A percentile compares a stretch with the other conserved stretches of the same genome.
Conservation (phyloP, 306 rosid species). For the Pachyrhizus erosus region DNA sequence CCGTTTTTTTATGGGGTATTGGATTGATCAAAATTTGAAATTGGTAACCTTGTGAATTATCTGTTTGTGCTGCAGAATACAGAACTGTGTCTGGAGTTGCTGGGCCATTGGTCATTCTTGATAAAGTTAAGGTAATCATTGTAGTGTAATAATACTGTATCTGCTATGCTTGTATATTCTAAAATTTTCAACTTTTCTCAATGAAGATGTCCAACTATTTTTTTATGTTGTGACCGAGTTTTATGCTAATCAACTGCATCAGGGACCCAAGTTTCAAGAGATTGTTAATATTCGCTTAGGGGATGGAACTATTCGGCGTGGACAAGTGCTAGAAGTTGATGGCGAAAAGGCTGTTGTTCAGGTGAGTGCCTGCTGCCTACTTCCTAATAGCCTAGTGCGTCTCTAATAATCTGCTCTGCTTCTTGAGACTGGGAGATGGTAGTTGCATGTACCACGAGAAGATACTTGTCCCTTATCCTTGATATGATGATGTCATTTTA, state of each 20-base stretch:
- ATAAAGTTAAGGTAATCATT: constrained; percentile 84
- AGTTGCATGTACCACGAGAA: constrained; percentile 10
- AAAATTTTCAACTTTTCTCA: constrained; percentile 34
- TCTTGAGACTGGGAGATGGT: constrained; percentile 14
- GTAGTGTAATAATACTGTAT: not conserved
- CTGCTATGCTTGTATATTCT: not conserved
- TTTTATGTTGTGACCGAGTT: constrained; percentile 29
- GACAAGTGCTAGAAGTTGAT: constrained; percentile 97
- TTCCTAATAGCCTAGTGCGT: not conserved
- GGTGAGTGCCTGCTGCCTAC: constrained; percentile 51
- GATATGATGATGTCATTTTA: not conserved
- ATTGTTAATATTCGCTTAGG: constrained; percentile 98
- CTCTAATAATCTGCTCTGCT: constrained; percentile 17
- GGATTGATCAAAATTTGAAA: constrained; percentile 25
- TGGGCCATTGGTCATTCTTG: constrained; percentile 97
- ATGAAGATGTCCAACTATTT: not conserved
- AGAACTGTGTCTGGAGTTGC: constrained; percentile 99
- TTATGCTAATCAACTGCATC: constrained; percentile 40
- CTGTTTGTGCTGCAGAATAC: constrained; percentile 68
- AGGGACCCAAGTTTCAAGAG: constrained; percentile 99
- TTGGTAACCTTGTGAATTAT: constrained; percentile 17
- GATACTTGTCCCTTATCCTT: constrained; percentile 7
- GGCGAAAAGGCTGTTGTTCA: constrained; percentile 98
- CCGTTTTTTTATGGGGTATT: not conserved
- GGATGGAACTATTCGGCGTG: constrained; percentile 88